Evolutionary conservation across 2,329 filamentous ascomycete species (phyloP), one percentile per base, ranked within the genome.

Genomic region (Paecilomyces sp.): DNA sequence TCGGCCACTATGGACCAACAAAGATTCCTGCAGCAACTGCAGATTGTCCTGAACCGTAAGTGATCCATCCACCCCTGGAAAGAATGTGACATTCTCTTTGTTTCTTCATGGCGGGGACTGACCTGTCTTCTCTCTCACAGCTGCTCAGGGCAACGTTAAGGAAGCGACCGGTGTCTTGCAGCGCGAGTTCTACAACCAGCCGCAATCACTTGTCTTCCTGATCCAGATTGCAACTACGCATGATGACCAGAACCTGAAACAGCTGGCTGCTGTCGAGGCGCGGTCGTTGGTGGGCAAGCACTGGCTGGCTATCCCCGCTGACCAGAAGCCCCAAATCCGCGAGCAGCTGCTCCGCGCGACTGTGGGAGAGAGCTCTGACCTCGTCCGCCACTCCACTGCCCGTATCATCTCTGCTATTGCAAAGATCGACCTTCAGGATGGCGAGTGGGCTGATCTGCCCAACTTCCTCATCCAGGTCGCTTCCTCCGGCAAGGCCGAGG

Each of bases 231-330:
- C 95, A 67, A 89, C 91, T 68, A 90, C 88, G 60, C 88, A 96
- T 76, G 81, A 87, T 62, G 80, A 83, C 71, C 74, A 83, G 54
- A 85, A 87, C 66, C 82, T 97, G 59, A 89, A 92, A 70, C 94
- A 97, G 82, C 84, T 96, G 65, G 92, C 94, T 57, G 90, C 92
- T 57, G 91, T 97, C 64, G 92, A 97, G 82, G 89, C 90, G 31
- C 83, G 91, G 62, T 88, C 91, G 69, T 83, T 96, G 54, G 89
- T 94, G 47, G 77, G 83, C 66, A 95, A 90, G 81, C 92, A 95
- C 80, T 99, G 94, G 94, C 79, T 85, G 61, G 82, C 84, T 63
- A 83, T 95, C 12, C 79, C 88, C 41, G 83, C 83, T 59, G 84
- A 87, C 64, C 88, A 96, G 80, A 96, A 96, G 79, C 82, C 85